These are phyloP conservation scores for Ashbya aceris DNA, from an alignment of 1,139 yeast species.

Conservation along the genomic window DNA sequence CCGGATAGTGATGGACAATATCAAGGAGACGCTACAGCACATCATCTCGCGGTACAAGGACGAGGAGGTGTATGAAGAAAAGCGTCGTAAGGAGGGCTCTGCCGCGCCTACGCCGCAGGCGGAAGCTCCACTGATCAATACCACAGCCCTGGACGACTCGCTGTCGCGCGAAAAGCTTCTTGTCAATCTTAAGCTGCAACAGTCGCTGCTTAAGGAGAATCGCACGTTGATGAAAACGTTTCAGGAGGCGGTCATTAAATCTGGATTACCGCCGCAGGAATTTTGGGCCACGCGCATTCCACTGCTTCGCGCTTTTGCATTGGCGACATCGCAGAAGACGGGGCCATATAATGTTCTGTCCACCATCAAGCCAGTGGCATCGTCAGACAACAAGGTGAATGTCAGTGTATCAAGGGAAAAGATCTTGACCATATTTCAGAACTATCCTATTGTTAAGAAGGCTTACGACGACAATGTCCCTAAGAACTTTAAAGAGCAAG, in stretches of 20 bases:
- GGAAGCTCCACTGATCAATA: constrained; percentile 30
- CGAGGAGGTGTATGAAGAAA: constrained; percentile 31
- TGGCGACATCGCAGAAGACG: constrained; percentile 70
- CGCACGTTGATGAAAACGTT: constrained; percentile 64
- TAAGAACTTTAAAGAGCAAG: constrained; percentile 67
- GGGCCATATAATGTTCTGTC: constrained; percentile 94
- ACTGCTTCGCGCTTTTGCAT: constrained; percentile 73
- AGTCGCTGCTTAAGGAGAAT: constrained; percentile 62
- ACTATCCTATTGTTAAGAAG: constrained; percentile 83
- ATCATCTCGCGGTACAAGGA: constrained; percentile 62
- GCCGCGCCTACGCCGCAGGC: constrained; percentile 17
- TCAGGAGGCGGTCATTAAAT: constrained; percentile 78
- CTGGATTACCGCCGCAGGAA: constrained; percentile 66
- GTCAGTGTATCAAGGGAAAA: constrained; percentile 87
- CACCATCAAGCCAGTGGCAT: constrained; percentile 86
- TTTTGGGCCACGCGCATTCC: constrained; percentile 87
- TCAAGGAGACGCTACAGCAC: constrained; percentile 61
- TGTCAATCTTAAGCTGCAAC: constrained; percentile 69
- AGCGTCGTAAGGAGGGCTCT: constrained; percentile 29
- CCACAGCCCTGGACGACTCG: constrained; percentile 34
- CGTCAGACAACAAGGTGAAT: constrained; percentile 83
- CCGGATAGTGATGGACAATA: constrained; percentile 65
- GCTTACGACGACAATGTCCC: constrained; percentile 92
- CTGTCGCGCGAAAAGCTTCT: constrained; percentile 44
- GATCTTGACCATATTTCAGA: constrained; percentile 81